A percentile compares a stretch with the other conserved stretches of the same genome.
Evolutionary conservation across 495 filamentous ascomycete species (phyloP).

Genomic region (Aspergillus indologenus): DNA sequence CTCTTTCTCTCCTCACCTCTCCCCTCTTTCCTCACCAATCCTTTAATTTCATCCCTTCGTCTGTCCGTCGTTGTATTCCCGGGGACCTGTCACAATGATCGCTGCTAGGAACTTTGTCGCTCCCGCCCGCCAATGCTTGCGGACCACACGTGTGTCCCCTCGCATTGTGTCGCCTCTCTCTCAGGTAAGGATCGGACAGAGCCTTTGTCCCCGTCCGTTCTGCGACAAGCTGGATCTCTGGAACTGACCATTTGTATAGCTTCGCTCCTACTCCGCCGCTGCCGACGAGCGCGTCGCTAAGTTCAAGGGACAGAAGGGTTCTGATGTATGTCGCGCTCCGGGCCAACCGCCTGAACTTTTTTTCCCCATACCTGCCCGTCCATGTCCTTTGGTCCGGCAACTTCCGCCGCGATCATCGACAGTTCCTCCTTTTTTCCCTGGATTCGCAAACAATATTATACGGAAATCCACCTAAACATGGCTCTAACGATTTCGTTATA

Average conservation of each 20-base stretch:
- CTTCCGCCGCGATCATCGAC: slow-evolving; percentile 16
- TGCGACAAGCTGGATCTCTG: neutral
- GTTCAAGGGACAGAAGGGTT: slow-evolving; percentile 84
- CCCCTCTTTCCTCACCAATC: slow-evolving; percentile 17
- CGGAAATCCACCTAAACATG: neutral
- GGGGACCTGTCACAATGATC: slow-evolving; percentile 52
- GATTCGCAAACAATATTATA: slow-evolving; percentile 10
- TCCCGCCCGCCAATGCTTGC: slow-evolving; percentile 56
- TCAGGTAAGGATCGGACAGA: slow-evolving; percentile 43
- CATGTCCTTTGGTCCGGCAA: slow-evolving; percentile 22
- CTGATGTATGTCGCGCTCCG: slow-evolving; percentile 62
- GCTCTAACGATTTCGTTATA: slow-evolving; percentile 30
- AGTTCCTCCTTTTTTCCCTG: neutral
- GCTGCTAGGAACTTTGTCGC: slow-evolving; percentile 54
- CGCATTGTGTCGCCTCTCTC: slow-evolving; percentile 46
- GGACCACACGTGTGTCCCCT: slow-evolving; percentile 45
- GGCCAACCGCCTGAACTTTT: slow-evolving; percentile 17
- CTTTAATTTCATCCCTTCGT: slow-evolving; percentile 28
- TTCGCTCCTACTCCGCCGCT: slow-evolving; percentile 50
- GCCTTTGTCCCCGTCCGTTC: slow-evolving; percentile 10
- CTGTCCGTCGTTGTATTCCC: slow-evolving; percentile 22
- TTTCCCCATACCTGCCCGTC: slow-evolving; percentile 17
- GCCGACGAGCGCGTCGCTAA: slow-evolving; percentile 76
- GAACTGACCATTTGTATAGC: slow-evolving; percentile 34
- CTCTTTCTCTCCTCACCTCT: slow-evolving; percentile 19